Conservation (phyloP, 768 basidiomycete species). For the Boletus vinaceobasis region DNA sequence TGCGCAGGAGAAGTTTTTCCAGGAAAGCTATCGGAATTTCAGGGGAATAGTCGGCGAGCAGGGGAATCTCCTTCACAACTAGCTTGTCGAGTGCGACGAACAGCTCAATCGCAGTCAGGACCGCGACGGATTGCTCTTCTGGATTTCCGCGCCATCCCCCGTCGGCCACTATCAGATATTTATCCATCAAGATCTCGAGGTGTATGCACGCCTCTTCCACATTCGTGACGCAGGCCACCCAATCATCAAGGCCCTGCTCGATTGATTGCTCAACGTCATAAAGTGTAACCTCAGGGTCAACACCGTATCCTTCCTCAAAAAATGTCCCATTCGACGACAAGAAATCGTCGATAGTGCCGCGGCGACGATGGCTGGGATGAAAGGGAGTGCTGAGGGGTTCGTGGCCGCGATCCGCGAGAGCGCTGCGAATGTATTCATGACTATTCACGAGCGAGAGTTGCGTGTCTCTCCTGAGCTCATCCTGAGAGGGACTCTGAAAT, state of each 20-base stretch:
- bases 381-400: neutral
- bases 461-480: constrained; percentile 24
- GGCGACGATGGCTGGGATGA: neutral
- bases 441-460: constrained; percentile 31
- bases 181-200: no score
- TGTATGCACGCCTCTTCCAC: no score
- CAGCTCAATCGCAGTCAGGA: no score
- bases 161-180: no score
- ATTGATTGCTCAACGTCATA: constrained; percentile 38
- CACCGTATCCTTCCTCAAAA: constrained; percentile 1
- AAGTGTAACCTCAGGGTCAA: constrained; percentile 21
- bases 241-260: constrained; percentile 29
- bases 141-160: no score
- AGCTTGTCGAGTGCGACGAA: no score
- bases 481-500: constrained; percentile 14
- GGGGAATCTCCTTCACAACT: no score
- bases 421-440: constrained; percentile 25
- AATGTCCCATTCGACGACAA: constrained; percentile 10
- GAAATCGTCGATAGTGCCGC: constrained; percentile 14
- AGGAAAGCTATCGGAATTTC: constrained; percentile 22
- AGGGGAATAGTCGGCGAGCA: constrained; percentile 31
- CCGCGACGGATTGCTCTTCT: no score
- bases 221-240: no score
- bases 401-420: constrained; percentile 1
- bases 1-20: constrained; percentile 26